Evolutionary conservation across 192 early-diverging fungal genomes (phyloP).

Genomic region (Coemansia sp.): DNA sequence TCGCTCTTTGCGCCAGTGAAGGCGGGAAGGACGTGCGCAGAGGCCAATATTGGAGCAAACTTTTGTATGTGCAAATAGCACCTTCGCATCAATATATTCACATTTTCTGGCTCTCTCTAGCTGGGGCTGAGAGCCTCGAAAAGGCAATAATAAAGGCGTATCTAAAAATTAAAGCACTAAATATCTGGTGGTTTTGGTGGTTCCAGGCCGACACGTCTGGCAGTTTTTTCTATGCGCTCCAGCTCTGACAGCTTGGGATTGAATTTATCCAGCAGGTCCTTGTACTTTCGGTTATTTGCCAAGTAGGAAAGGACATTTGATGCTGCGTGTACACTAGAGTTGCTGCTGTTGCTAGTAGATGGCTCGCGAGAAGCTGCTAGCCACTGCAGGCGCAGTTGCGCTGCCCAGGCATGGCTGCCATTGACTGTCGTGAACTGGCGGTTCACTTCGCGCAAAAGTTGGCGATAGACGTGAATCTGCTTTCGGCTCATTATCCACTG

Average conservation of each 20-base stretch:
- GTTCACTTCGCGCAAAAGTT: constrained; percentile 48
- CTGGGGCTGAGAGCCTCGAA: background rate
- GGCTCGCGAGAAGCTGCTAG: constrained; percentile 13
- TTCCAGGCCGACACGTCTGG: constrained; percentile 37
- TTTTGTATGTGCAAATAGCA: constrained; percentile 43
- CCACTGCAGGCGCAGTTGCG: constrained; percentile 43
- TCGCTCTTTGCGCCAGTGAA: constrained; percentile 36
- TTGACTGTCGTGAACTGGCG: constrained; percentile 32
- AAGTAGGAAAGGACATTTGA: constrained; percentile 30
- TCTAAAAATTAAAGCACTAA: background rate
- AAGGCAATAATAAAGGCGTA: background rate
- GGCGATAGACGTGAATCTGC: constrained; percentile 37
- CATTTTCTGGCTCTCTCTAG: background rate
- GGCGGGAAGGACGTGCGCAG: constrained; percentile 31
- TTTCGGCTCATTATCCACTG: constrained; percentile 2
- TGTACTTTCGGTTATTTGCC: constrained; percentile 34
- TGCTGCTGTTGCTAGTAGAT: background rate
- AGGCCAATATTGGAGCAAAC: constrained; percentile 39
- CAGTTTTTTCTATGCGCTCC: constrained; percentile 39
- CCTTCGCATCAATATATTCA: background rate
- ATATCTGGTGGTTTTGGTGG: constrained; percentile 13
- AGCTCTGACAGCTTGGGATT: constrained; percentile 35
- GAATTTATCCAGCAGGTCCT: constrained; percentile 32
- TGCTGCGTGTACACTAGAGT: constrained; percentile 7
- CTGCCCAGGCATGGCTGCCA: constrained; percentile 32